Base-by-base conservation (phyloP, 2,329 filamentous ascomycete species). In the Lomentospora prolificans region DNA sequence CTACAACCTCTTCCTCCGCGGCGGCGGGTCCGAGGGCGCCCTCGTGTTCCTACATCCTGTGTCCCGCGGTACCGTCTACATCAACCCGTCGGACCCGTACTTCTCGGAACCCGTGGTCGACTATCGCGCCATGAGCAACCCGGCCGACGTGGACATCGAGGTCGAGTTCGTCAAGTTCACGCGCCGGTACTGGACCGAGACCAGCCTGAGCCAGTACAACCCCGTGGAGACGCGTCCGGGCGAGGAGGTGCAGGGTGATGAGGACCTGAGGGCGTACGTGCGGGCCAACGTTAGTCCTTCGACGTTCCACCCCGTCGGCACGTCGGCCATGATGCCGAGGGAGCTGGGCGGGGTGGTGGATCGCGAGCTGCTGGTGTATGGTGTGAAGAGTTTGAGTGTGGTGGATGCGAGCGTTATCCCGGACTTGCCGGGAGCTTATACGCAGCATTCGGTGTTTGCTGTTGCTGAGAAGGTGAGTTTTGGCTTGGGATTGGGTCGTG, bases 341-440 rank as follows among this genome's bases (percentile, higher is more conserved):
- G 60, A 66, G 53, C 58, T 58, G 27, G 66, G 66, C 0, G 66
- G 66, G 3, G 62, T 65, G 3, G 82, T 2, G 63, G 63, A 66
- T 44, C 61, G 62, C 54, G 57, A 60, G 1, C 22, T 68, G 56
- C 17, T 56, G 36, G 66, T 67, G n/a, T 63, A 67, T 25, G 66
- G 66, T 1, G 74, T 81, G 0, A 64, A 71, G 1, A 73, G 74
- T 0, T 67, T 85, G 51, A 69, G 81, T 3, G 81, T 84, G 4
- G 81, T 84, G 2, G 82, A 85, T 69, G 81, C 78, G 0, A 76
- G 72, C n/a, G 69, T 76, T 3, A 84, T 79, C 57, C 78, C 80
- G 12, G 58, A 56, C 9, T 25, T 64, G 12, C 61, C 62, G 30
- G 60, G 56, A 19, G 53, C 62, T 73, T 76, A 17, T 74, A 79